Percentiles rank a stretch among this genome's conserved stretches.
Conservation (phyloP, 2,329 filamentous ascomycete genomes). For the Cladosporium sp. region DNA sequence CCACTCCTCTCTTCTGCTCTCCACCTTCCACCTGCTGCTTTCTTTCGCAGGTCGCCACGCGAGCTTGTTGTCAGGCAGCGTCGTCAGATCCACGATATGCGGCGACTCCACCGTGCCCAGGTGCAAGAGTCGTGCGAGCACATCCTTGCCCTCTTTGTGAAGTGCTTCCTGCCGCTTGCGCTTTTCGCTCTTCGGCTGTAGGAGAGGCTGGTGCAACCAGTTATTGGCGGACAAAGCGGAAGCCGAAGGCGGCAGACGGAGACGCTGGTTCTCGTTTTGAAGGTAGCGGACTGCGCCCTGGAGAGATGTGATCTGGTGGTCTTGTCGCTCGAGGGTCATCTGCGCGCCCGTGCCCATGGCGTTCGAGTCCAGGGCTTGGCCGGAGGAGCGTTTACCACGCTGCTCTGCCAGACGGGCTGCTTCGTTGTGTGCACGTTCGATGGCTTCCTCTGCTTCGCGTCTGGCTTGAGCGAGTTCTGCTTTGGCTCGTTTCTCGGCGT, state of each 20-base stretch:
- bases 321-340: slow-evolving; percentile 71
- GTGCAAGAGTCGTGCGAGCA: slow-evolving; percentile 65
- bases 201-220: slow-evolving; percentile 67
- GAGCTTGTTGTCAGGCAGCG: slow-evolving; percentile 60
- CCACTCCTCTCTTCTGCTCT: slow-evolving; percentile 66
- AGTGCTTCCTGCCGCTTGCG: slow-evolving; percentile 52
- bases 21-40: slow-evolving; percentile 68
- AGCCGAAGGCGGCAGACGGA: slow-evolving; percentile 49
- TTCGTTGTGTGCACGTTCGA: slow-evolving; percentile 35
- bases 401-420: slow-evolving; percentile 34
- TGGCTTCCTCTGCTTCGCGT: slow-evolving; percentile 32
- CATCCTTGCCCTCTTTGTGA: slow-evolving; percentile 63
- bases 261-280: slow-evolving; percentile 66
- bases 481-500: slow-evolving; percentile 59
- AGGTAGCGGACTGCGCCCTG: slow-evolving; percentile 68
- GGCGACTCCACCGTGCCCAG: slow-evolving; percentile 55
- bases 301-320: slow-evolving; percentile 65
- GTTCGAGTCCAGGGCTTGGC: slow-evolving; percentile 64
- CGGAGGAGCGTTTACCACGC: slow-evolving; percentile 47
- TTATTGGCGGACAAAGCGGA: slow-evolving; percentile 45
- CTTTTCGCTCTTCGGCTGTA: slow-evolving; percentile 44
- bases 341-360: slow-evolving; percentile 69
- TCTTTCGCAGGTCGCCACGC: slow-evolving; percentile 66
- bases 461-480: slow-evolving; percentile 31
- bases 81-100: slow-evolving; percentile 61